A percentile compares a stretch with the other conserved stretches of the same genome.
Conservation (phyloP, 2,329 filamentous ascomycete species). For the Diaporthe eres region DNA sequence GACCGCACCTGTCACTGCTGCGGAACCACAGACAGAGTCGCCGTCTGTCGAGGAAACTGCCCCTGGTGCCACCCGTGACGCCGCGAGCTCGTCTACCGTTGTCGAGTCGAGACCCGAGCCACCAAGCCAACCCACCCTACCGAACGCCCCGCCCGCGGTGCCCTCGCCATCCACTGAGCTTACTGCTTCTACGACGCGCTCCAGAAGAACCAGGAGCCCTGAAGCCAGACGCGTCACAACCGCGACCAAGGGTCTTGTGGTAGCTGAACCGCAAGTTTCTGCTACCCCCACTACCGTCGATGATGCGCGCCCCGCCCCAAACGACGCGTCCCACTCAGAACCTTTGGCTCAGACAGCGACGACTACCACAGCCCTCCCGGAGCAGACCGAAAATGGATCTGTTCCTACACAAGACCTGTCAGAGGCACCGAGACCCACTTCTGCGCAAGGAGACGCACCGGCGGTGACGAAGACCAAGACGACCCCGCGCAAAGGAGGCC, state of each 20-base stretch:
- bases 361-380: not conserved
- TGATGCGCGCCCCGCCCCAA: not conserved
- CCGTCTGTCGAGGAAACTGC: slow-evolving; percentile 33
- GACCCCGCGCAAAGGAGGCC: slow-evolving; percentile 2
- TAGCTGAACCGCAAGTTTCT: not conserved
- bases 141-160: not conserved
- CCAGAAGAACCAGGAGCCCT: slow-evolving; percentile 18
- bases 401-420: not conserved
- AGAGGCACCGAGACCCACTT: not conserved
- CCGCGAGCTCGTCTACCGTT: slow-evolving; percentile 30
- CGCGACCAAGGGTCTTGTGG: not conserved
- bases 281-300: not conserved
- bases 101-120: slow-evolving; percentile 16
- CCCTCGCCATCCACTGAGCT: not conserved
- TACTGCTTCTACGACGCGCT: not conserved
- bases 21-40: slow-evolving; percentile 43
- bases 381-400: not conserved
- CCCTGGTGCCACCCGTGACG: slow-evolving; percentile 34
- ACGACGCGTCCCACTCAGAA: not conserved
- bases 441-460: slow-evolving; percentile 11
- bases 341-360: not conserved
- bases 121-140: not conserved
- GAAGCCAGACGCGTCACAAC: slow-evolving; percentile 15
- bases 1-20: slow-evolving; percentile 49
- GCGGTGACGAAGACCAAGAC: not conserved